phyloP scores from a whole-genome alignment of 768 basidiomycete genomes.

The Butyriboletus loyo region DNA sequence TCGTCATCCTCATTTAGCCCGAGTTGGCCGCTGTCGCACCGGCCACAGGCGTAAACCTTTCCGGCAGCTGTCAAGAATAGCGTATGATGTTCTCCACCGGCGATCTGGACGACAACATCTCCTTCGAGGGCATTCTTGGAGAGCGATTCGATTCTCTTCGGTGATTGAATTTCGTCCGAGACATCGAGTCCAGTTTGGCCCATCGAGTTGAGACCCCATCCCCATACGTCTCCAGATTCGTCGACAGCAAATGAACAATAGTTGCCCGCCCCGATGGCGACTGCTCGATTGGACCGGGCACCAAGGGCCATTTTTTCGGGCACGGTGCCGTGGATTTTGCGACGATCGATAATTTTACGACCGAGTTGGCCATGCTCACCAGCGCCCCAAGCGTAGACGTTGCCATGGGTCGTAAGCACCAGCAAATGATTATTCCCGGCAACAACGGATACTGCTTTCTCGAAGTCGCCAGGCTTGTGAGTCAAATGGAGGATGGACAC shows the following conservation, averaged over 20 bases:
- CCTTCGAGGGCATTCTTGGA: conserved; percentile 58
- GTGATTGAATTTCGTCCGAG: conserved; percentile 54
- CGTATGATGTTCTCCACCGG: conserved; percentile 85
- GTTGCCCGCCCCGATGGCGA: conserved; percentile 73
- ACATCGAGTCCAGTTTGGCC: conserved; percentile 71
- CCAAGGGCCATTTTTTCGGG: conserved; percentile 86
- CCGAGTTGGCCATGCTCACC: conserved; percentile 91
- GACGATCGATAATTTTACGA: conserved; percentile 82
- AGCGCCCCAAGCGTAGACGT: conserved; percentile 86
- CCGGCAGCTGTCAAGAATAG: conserved; percentile 84
- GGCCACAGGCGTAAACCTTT: conserved; percentile 82
- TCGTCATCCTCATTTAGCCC: conserved; percentile 70
- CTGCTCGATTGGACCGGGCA: conserved; percentile 58
- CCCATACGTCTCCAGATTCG: conserved; percentile 79
- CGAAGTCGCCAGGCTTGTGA: conserved; percentile 60
- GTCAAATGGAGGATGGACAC: conserved; percentile 54
- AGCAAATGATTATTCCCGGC: conserved; percentile 89
- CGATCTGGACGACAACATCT: conserved; percentile 67
- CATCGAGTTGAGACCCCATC: conserved; percentile 94
- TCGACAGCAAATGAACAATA: conserved; percentile 92
- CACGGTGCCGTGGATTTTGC: conserved; percentile 83
- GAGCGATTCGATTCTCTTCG: conserved; percentile 61
- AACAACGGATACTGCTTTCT: conserved; percentile 72
- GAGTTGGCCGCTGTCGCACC: conserved; percentile 80
- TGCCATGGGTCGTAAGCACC: conserved; percentile 83